Percentiles rank a stretch among this genome's conserved stretches.
Evolutionary conservation across 208 protist species (phyloP).

Genomic region (Acanthamoeba culbertsoni): DNA sequence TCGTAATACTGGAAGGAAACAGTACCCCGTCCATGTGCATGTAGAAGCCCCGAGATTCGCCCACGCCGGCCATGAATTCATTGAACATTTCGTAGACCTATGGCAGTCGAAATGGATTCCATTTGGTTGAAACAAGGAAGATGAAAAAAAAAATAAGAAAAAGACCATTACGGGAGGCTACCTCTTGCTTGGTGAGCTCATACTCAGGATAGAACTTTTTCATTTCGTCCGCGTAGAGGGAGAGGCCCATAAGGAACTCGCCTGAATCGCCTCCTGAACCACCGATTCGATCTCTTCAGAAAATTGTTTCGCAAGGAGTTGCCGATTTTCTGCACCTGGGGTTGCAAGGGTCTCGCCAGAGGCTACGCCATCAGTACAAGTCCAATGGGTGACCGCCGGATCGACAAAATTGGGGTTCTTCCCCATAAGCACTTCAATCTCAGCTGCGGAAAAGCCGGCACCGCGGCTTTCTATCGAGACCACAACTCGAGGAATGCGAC

Average conservation of each 20-base stretch:
- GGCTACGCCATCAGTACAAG: background rate
- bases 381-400: background rate
- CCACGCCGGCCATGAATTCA: background rate
- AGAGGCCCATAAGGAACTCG: constrained; percentile 21
- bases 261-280: background rate
- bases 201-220: constrained; percentile 27
- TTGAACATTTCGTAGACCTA: background rate
- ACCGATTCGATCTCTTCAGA: background rate
- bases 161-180: too few relatives aligned
- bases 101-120: too few relatives aligned
- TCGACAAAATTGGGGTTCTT: constrained; percentile 29
- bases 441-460: background rate
- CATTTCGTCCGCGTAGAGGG: background rate
- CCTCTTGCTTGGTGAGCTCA: background rate
- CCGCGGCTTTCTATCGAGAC: background rate
- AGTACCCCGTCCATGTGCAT: constrained; percentile 21
- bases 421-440: background rate
- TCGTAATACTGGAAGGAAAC: background rate
- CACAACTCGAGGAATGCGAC: background rate
- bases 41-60: background rate
- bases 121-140: too few relatives aligned
- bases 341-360: background rate
- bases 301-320: too few relatives aligned
- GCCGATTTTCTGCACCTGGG: too few relatives aligned
- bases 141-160: too few relatives aligned